These are phyloP conservation scores for Closterium sp. DNA, from an alignment of 139 green algal species.

Conservation along the genomic window DNA sequence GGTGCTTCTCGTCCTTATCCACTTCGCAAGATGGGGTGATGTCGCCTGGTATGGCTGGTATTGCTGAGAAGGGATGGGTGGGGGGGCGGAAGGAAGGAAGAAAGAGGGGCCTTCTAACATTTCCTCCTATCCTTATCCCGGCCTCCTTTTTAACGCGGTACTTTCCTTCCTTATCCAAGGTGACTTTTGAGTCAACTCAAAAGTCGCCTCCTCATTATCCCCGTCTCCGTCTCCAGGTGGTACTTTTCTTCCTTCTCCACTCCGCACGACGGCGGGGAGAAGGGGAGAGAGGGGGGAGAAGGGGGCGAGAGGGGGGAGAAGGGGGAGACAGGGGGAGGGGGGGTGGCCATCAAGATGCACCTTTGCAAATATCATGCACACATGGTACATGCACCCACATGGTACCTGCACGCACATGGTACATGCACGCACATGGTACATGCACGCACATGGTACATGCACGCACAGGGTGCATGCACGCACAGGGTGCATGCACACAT, in stretches of 20 bases:
- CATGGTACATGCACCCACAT: background rate
- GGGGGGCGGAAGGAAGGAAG: too few species aligned
- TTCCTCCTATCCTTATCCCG: too few species aligned
- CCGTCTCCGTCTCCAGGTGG: background rate
- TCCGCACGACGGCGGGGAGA: background rate
- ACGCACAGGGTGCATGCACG: background rate
- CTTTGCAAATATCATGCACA: too few species aligned
- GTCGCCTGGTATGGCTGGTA: slow-evolving; percentile 87
- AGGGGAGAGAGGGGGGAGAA: too few species aligned
- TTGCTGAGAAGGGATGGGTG: too few species aligned
- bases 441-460: background rate
- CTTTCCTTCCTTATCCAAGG: too few species aligned
- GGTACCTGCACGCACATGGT: background rate
- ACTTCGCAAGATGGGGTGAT: slow-evolving; percentile 80
- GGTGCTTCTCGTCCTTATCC: slow-evolving; percentile 76
- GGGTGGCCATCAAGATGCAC: too few species aligned
- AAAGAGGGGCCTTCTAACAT: too few species aligned
- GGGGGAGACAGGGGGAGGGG: background rate
- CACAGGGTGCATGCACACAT: background rate
- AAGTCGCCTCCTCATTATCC: too few species aligned
- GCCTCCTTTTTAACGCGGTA: too few species aligned
- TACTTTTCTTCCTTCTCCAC: background rate
- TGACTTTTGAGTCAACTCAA: too few species aligned
- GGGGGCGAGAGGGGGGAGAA: background rate
- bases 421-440: background rate